Evolutionary conservation across 805 yeast species (phyloP).

Genomic region (Candida maris): DNA sequence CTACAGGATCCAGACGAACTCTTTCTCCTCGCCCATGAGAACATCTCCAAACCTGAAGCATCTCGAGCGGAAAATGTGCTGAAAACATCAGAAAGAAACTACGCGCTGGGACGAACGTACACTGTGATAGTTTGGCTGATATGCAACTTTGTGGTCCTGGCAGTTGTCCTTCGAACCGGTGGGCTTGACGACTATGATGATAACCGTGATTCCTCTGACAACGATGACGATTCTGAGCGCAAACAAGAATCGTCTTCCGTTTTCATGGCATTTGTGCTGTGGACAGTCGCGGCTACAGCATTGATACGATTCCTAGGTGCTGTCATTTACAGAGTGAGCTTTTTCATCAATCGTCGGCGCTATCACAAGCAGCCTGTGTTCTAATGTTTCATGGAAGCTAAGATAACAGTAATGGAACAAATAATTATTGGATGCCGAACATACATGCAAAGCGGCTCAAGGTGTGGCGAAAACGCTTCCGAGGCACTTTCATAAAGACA

Average conservation of each 20-base stretch:
- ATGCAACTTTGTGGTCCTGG: slow-evolving; percentile 74
- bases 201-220: slow-evolving; percentile 10
- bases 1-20: slow-evolving; percentile 29
- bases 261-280: slow-evolving; percentile 78
- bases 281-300: slow-evolving; percentile 90
- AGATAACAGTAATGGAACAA: no score
- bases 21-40: slow-evolving; percentile 23
- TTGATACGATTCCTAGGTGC: slow-evolving; percentile 76
- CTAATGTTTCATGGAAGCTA: no score
- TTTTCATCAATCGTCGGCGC: slow-evolving; percentile 19
- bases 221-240: slow-evolving; percentile 36
- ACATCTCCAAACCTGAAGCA: slow-evolving; percentile 38
- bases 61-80: slow-evolving; percentile 37
- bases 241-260: slow-evolving; percentile 28
- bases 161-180: slow-evolving; percentile 78
- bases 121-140: slow-evolving; percentile 87
- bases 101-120: slow-evolving; percentile 83
- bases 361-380: slow-evolving; percentile 18
- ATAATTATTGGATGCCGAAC: no score
- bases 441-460: no score
- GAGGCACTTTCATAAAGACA: no score
- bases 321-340: slow-evolving; percentile 40
- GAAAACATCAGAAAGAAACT: slow-evolving; percentile 52
- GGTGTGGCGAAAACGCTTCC: no score
- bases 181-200: slow-evolving; percentile 51